Base-by-base conservation (phyloP, 1,139 yeast genomes). In the Zygosaccharomyces pseudobailii region DNA sequence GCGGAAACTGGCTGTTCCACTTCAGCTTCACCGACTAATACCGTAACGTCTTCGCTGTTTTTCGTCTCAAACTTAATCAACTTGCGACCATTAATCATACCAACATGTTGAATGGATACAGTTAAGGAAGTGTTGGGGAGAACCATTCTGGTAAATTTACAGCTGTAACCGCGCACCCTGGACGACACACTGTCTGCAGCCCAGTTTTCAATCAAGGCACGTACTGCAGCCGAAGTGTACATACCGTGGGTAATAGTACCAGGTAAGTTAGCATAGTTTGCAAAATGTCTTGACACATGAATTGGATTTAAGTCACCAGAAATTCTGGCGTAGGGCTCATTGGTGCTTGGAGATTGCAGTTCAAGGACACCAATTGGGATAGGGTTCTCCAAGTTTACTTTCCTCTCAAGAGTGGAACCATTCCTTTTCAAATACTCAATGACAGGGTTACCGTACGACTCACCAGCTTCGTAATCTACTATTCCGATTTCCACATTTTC, bases 51-150 rank as follows among this genome's bases (percentile, higher is more conserved):
- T 62, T 85, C 90, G 57, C 80, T 81, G 71, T 88, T 88, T 72
- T 78, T 79, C 54, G 96, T 86, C 71, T 87, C 94, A 59, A 92
- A 89, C 76, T 87, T 88, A 66, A 92, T 82, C 64, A 92, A 86
- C 82, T 92, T 94, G 75, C 98, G 88, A 68, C 99, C 99, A 65
- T 90, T 92, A 65, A 92, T 88, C 99, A 92, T 92, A 74, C 98
- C 98, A 70, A 87, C 80, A 63, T 94, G 98, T 72, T 90, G 96
- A 65, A 92, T 79, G 58, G 84, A 82, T 40, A 97, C 90, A 60
- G 84, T 83, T 64, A 92, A 79, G 53, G 79, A 83, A 65, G 94
- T 96, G 69, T 90, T 92, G 59, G 99, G 99, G 63, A 92, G 78
- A 47, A 92, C 97, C 99, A 92, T 92, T 60, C 96, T 97, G 50